Percentiles rank a stretch among this genome's conserved stretches.
Evolutionary conservation across 1,139 yeast genomes (phyloP).

Genomic region (Geotrichum europaeum): DNA sequence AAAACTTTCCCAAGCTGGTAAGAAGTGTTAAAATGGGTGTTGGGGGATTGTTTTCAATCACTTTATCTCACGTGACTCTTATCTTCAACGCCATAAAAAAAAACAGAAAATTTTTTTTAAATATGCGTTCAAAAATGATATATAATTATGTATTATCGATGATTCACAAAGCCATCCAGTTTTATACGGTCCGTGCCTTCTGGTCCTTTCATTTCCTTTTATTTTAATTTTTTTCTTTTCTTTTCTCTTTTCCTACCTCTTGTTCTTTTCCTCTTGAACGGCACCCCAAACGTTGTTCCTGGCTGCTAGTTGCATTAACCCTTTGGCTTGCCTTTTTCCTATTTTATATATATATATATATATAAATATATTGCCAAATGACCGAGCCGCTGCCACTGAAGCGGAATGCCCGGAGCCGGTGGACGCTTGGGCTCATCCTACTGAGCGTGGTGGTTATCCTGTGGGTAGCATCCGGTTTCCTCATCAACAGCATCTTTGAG

Average conservation of each 20-base stretch:
- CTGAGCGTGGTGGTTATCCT: conserved; percentile 68
- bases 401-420: conserved; percentile 28
- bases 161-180: neutral
- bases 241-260: neutral
- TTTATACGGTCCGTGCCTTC: neutral
- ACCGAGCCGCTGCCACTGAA: neutral
- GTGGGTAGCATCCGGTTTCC: conserved; percentile 83
- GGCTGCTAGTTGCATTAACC: no score
- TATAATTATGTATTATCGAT: neutral
- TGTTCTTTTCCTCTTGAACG: no score
- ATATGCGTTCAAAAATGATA: neutral
- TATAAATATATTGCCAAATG: neutral
- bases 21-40: neutral
- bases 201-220: neutral
- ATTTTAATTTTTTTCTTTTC: neutral
- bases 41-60: neutral
- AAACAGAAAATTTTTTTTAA: neutral
- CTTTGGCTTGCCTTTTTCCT: neutral
- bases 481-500: conserved; percentile 41
- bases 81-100: neutral
- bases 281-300: no score
- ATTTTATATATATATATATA: neutral
- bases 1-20: neutral
- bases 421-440: conserved; percentile 74
- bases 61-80: conserved; percentile 2